Evolutionary conservation across 2,329 filamentous ascomycete species (phyloP), one percentile per base, ranked within the genome.

Genomic region (Monosporascus sp.): DNA sequence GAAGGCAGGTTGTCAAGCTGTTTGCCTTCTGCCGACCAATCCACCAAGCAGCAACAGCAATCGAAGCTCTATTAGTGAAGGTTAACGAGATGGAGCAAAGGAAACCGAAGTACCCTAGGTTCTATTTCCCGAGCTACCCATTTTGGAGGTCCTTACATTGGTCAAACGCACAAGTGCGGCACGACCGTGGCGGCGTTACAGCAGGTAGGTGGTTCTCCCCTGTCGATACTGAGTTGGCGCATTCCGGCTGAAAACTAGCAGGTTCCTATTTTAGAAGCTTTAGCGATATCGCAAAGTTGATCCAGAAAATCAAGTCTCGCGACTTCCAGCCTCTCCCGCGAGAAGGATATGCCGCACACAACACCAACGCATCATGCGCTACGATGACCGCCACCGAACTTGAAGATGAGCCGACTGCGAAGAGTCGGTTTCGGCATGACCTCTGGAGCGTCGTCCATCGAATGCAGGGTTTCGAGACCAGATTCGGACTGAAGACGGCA

Each of bases 141-240:
- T 70, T 78, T n/a, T 59, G 62, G 45, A 84, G 84, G 60, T 72
- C 78, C 5, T 52, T 82, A 2, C 74, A 80, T 57, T 70, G 80
- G 37, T 76, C 77, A 6, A 84, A 83, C 60, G 72, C 75, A 3
- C 79, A 82, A 57, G 80, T 84, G 5, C 72, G 80, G 35, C 81
- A 84, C 58, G 81, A 85, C 60, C 72, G 80, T 55, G 81, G 81
- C 19, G 80, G 80, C 24, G 72, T 81, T 20, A 82, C 80, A 5
- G 80, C 79, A 5, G 78, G 78, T 63, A 68, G 71, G 59, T n/a
- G 5, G 20, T n/a, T 27, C 24, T 27, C 14, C 14, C 7, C 14
- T 14, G 24, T 14, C 5, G 20, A 46, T 46, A 31, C 5, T n/a
- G 16, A 27, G 41, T 44, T 7, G 2, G 14, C 9, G 9, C 20